Evolutionary conservation across 805 yeast species (phyloP).

Genomic region (Torulaspora delbrueckii): DNA sequence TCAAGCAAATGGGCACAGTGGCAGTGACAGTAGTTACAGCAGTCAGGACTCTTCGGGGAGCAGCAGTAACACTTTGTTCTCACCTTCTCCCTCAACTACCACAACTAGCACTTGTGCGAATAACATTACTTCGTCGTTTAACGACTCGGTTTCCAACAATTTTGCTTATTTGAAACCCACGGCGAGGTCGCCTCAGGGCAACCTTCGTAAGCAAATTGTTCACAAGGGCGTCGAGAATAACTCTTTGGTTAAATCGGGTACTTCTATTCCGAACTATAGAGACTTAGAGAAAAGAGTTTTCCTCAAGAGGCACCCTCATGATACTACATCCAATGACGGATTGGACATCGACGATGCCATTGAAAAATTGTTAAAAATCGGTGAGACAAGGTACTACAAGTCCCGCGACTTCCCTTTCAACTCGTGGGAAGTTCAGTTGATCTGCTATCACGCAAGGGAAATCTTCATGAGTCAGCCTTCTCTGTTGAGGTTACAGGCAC

Average conservation of each 20-base stretch:
- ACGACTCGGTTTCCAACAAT: background rate
- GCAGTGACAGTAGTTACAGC: slow-evolving; percentile 15
- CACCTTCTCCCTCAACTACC: slow-evolving; percentile 12
- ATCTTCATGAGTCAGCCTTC: slow-evolving; percentile 62
- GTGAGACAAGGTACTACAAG: slow-evolving; percentile 38
- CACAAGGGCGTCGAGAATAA: slow-evolving; percentile 1
- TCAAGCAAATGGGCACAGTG: slow-evolving; percentile 11
- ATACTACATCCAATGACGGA: slow-evolving; percentile 25
- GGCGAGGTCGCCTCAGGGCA: slow-evolving; percentile 2
- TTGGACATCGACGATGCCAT: slow-evolving; percentile 60
- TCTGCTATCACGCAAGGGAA: slow-evolving; percentile 55
- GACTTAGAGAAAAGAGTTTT: slow-evolving; percentile 19
- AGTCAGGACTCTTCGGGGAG: slow-evolving; percentile 12
- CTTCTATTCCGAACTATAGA: slow-evolving; percentile 20
- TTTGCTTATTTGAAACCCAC: slow-evolving; percentile 10
- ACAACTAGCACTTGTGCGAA: slow-evolving; percentile 9
- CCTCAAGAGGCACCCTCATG: slow-evolving; percentile 31
- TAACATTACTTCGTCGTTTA: slow-evolving; percentile 7
- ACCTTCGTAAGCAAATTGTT: slow-evolving; percentile 4
- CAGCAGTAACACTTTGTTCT: slow-evolving; percentile 11
- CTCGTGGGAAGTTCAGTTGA: slow-evolving; percentile 49
- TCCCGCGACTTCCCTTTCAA: slow-evolving; percentile 45
- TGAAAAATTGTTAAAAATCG: slow-evolving; percentile 52
- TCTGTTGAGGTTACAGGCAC: slow-evolving; percentile 61
- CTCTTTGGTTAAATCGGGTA: slow-evolving; percentile 2